Conservation (phyloP, 805 yeast genomes). For the Nakazawaea siamensis region DNA sequence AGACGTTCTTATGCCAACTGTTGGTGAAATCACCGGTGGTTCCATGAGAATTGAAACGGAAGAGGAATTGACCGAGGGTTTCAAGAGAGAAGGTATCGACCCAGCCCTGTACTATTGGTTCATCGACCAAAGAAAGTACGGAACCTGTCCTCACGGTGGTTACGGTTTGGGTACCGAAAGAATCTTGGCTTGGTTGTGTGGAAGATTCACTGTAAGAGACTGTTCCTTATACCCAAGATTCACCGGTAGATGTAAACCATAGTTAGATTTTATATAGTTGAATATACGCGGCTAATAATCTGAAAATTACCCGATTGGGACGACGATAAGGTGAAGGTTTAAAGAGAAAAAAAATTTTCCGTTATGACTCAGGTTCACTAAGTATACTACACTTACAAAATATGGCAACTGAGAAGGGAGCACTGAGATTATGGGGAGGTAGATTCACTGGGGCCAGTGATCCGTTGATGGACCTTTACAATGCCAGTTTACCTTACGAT, state of each 20-base stretch:
- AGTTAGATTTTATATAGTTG: slow-evolving; percentile 11
- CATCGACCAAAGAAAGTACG: slow-evolving; percentile 90
- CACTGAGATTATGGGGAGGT: slow-evolving; percentile 93
- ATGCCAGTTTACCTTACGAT: slow-evolving; percentile 95
- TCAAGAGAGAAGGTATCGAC: slow-evolving; percentile 86
- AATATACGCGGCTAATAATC: slow-evolving; percentile 1
- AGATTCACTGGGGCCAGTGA: slow-evolving; percentile 96
- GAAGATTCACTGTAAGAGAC: slow-evolving; percentile 97
- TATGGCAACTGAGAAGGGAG: slow-evolving; percentile 41
- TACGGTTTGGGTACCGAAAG: slow-evolving; percentile 98
- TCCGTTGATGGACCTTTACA: slow-evolving; percentile 95
- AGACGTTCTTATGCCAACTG: slow-evolving; percentile 97
- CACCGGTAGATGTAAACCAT: slow-evolving; percentile 97
- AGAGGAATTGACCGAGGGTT: slow-evolving; percentile 82
- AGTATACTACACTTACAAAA: slow-evolving; percentile 1
- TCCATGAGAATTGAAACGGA: slow-evolving; percentile 89
- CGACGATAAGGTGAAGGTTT: background rate
- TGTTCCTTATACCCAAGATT: slow-evolving; percentile 97
- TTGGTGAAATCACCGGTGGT: slow-evolving; percentile 98
- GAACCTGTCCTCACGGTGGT: slow-evolving; percentile 98
- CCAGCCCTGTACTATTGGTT: slow-evolving; percentile 91
- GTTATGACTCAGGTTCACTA: background rate
- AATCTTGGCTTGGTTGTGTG: slow-evolving; percentile 95
- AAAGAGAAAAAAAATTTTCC: background rate
- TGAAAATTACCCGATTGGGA: slow-evolving; percentile 3